phyloP scores from a whole-genome alignment of 495 filamentous ascomycete species.

The Aspergillus biplanus region DNA sequence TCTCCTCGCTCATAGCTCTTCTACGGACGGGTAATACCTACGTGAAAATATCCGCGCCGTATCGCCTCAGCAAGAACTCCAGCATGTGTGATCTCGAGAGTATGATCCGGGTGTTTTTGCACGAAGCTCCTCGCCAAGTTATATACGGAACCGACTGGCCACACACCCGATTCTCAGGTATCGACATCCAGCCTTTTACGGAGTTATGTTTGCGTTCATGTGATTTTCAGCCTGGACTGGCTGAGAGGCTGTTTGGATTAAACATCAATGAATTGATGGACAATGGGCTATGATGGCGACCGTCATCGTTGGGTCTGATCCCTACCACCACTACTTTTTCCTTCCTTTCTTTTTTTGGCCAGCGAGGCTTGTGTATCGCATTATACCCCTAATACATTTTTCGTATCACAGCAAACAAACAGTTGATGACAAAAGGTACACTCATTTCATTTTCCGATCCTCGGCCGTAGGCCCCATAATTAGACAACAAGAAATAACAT shows the following conservation, averaged over 20 bases:
- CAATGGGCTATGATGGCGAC: neutral
- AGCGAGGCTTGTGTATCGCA: neutral
- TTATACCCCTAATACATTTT: too few species aligned
- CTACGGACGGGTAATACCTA: constrained; percentile 44
- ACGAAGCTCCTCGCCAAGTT: constrained; percentile 39
- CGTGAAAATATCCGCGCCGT: constrained; percentile 55
- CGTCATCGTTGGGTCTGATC: neutral
- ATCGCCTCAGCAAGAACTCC: constrained; percentile 47
- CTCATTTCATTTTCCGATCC: too few species aligned
- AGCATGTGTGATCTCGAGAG: constrained; percentile 40
- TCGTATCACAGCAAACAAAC: too few species aligned
- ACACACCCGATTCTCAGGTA: constrained; percentile 50
- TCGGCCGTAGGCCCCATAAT: too few species aligned
- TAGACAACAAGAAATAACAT: too few species aligned
- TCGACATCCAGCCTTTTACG: constrained; percentile 50
- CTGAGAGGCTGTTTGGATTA: constrained; percentile 46
- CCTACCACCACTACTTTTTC: neutral
- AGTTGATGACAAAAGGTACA: neutral
- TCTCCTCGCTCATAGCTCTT: constrained; percentile 44
- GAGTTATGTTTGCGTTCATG: constrained; percentile 48
- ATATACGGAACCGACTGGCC: constrained; percentile 59
- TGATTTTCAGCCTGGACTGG: constrained; percentile 36
- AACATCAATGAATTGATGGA: constrained; percentile 51
- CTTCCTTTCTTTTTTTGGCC: neutral
- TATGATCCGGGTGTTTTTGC: constrained; percentile 44